Base-by-base conservation (phyloP, 257 asterid genomes). In the Linaria vulgaris region DNA sequence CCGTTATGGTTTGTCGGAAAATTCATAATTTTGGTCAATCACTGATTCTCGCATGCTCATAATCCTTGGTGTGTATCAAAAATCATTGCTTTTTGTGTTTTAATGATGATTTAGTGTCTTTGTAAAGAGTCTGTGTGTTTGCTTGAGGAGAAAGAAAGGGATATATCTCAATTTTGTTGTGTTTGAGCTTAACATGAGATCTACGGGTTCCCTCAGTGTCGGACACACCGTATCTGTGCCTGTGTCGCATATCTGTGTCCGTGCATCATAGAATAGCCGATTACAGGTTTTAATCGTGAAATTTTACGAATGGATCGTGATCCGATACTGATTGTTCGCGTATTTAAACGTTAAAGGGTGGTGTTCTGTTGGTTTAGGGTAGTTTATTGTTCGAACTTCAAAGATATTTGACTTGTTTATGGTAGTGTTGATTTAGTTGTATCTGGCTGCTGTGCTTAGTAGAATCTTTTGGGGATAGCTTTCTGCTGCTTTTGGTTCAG, bases 401-500 rank as follows among this genome's bases (percentile, higher is more conserved):
- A n/a, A n/a, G n/a, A n/a, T n/a, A n/a, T 45, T 20, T 23, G 17
- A 23, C 8, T 56, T 31, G 23, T 34, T 48, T n/a, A 9, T 21
- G 53, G 60, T 37, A 30, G 45, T 54, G 24, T 41, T 10, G 34
- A 23, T 48, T 5, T 46, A 22, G 45, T 44, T 6, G 20, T 63
- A 25, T 62, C 45, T 63, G 3, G 4, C 13, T 31, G 4, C 9
- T 22, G 21, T 56, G 9, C 46, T 15, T 16, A 6, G 31, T 2
- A 51, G 43, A 34, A 6, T 9, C 37, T 24, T 45, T 38, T 57
- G 10, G 41, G 12, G 58, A 25, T 25, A 25, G 50, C 22, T 61
- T 58, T 56, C n/a, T 48, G 6, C 23, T 60, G 63, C n/a, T 63
- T 67, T 67, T 72, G 21, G 34, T 22, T 43, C n/a, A 56, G 58